Evolutionary conservation across 768 basidiomycete genomes (phyloP), one percentile per base, ranked within the genome.

Genomic region (Boletus barrowsii): DNA sequence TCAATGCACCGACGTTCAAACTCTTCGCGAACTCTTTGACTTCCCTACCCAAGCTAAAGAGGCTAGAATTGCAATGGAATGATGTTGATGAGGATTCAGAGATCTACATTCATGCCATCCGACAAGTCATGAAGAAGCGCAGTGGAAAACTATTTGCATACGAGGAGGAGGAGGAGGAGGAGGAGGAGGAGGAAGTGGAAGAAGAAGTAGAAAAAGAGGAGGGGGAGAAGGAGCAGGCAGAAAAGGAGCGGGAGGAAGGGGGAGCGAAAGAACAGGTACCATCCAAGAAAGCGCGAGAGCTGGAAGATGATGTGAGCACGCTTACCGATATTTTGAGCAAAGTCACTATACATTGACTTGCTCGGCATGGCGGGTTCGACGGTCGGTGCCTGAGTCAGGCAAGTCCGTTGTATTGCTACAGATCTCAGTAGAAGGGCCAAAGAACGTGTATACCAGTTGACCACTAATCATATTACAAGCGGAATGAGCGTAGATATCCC

Each of bases 11-110:
- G 42, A 79, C 90, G 10, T 86, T 92, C 54, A 73, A 78, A 29
- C 66, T 90, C 5, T 76, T 98, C 26, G 83, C 88, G 2, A 68
- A 79, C 20, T 85, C 82, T 2, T 82, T 98, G 20, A 73, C 77
- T 40, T 82, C 84, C 40, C 68, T 94, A 43, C 70, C 75, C 24
- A 72, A 72, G 37, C 70, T 99, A 42, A 84, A 74, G 72, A 75
- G 70, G 50, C 71, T 98, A 49, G 96, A 98, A 68, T 64, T 98
- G 55, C 94, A 96, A 65, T 93, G 90, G 74, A 98, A 95, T 62
- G 94, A 95, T 13, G 78, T 83, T 54, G 88, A 92, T 42, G 91
- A 90, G 49, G 85, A 87, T 29, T 84, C 84, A 45, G 87, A 84
- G 57, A 72, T 79, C 59, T 61, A 54, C 29, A 30, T 89, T 17